These are phyloP conservation scores for Dioscorea zingiberensis DNA, from an alignment of 106 monocot species.

Conservation along the genomic window DNA sequence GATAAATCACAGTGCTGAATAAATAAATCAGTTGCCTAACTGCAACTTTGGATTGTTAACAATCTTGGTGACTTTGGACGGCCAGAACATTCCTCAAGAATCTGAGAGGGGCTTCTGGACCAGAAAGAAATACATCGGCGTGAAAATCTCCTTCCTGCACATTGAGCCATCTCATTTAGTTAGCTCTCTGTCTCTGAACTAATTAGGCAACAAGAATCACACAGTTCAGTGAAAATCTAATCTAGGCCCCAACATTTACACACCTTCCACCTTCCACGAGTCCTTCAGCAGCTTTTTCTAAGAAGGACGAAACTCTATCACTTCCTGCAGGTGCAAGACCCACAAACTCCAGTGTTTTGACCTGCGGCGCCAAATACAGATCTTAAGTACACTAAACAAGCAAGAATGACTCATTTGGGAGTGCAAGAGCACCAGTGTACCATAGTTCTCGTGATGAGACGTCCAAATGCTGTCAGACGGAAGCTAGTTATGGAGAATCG, in stretches of 20 bases:
- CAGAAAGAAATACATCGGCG: conserved; percentile 93
- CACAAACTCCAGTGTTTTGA: conserved; percentile 61
- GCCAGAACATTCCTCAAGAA: conserved; percentile 8
- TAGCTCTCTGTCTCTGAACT: not conserved
- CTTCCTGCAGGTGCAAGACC: conserved; percentile 89
- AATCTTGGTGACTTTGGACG: too few relatives aligned
- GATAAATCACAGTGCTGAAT: too few relatives aligned
- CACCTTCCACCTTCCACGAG: conserved; percentile 94
- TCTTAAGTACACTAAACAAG: not conserved
- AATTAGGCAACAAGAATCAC: not conserved
- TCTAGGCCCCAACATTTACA: not conserved
- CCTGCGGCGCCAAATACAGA: conserved; percentile 27
- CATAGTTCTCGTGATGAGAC: conserved; percentile 73
- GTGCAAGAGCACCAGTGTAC: conserved; percentile 17
- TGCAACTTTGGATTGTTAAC: too few relatives aligned
- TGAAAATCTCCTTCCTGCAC: conserved; percentile 91
- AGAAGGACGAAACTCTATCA: conserved; percentile 69
- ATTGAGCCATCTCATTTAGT: not conserved
- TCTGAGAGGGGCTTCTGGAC: conserved; percentile 57
- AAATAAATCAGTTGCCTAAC: too few relatives aligned
- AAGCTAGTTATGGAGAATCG: conserved; percentile 85
- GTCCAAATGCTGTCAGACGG: conserved; percentile 76
- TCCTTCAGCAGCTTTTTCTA: conserved; percentile 97
- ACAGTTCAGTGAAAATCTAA: not conserved
- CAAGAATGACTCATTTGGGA: not conserved